Conservation (phyloP, 345 rosid species). For the Ailanthus altissimus region DNA sequence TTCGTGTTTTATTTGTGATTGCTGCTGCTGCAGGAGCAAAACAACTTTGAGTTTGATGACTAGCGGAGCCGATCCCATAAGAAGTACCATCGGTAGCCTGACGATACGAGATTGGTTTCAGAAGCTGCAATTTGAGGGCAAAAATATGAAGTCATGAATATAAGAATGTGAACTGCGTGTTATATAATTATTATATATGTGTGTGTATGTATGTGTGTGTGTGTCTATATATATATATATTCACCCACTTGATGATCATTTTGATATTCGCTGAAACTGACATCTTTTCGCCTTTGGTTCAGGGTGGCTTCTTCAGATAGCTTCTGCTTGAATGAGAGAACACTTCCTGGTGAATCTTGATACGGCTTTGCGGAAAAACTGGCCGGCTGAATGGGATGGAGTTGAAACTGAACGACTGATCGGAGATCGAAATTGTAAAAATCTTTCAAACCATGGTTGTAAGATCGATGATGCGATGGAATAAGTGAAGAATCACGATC, state of each 20-base stretch:
- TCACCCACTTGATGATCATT: conserved; percentile 10
- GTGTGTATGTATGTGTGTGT: not conserved
- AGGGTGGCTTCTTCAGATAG: conserved; percentile 6
- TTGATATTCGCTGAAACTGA: conserved; percentile 18
- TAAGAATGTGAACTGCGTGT: not conserved
- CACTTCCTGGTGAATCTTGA: not conserved
- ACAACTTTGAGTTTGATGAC: too few relatives aligned
- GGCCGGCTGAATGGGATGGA: not conserved
- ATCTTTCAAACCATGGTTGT: not conserved
- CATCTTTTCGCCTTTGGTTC: conserved; percentile 14
- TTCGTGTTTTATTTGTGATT: conserved; percentile 22
- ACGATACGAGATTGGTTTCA: conserved; percentile 5
- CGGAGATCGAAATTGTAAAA: conserved; percentile 14
- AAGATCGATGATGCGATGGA: not conserved
- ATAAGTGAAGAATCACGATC: not conserved
- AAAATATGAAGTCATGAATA: not conserved
- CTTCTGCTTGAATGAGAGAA: conserved; percentile 11
- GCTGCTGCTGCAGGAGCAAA: conserved; percentile 11
- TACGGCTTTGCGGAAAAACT: not conserved
- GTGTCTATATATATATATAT: not conserved
- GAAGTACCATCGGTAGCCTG: not conserved
- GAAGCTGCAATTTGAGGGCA: conserved; percentile 4
- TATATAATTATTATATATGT: not conserved
- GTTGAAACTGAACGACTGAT: conserved; percentile 2
- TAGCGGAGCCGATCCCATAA: too few relatives aligned